Percentiles rank a stretch among this genome's conserved stretches.
phyloP scores from a whole-genome alignment of 2,329 filamentous ascomycete species.

The Penicillium digitatum region DNA sequence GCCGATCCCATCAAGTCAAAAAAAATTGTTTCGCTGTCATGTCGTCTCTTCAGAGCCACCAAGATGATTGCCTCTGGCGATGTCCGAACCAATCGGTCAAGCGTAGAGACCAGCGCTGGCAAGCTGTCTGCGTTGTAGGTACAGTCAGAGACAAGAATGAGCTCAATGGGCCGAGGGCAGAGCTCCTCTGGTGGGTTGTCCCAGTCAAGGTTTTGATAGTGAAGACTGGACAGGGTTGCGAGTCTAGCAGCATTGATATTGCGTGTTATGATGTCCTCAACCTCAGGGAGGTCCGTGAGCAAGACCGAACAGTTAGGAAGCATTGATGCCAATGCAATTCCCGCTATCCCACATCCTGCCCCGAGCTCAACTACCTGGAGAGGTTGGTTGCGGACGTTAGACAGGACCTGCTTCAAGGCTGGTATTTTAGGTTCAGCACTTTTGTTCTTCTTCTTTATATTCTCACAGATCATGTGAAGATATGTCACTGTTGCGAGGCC shows the following conservation, averaged over 20 bases:
- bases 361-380: slow-evolving; percentile 62
- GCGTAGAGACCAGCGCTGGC: slow-evolving; percentile 58
- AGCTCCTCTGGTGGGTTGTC: slow-evolving; percentile 50
- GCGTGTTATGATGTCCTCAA: slow-evolving; percentile 55
- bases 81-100: slow-evolving; percentile 46
- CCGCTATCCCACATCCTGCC: slow-evolving; percentile 65
- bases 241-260: slow-evolving; percentile 51
- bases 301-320: slow-evolving; percentile 51
- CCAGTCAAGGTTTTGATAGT: slow-evolving; percentile 61
- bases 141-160: slow-evolving; percentile 66
- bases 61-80: slow-evolving; percentile 53
- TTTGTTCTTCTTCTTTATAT: slow-evolving; percentile 29
- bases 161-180: slow-evolving; percentile 45
- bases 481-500: slow-evolving; percentile 56
- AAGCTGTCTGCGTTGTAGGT: slow-evolving; percentile 69
- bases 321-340: slow-evolving; percentile 58
- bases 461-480: slow-evolving; percentile 26
- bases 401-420: slow-evolving; percentile 34
- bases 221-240: slow-evolving; percentile 42
- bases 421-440: slow-evolving; percentile 21
- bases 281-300: slow-evolving; percentile 64
- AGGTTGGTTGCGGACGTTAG: slow-evolving; percentile 23
- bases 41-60: slow-evolving; percentile 64
- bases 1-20: slow-evolving; percentile 56
- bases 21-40: slow-evolving; percentile 63